phyloP scores from a whole-genome alignment of 2,329 filamentous ascomycete species.

The Rhynchosporium graminicola region DNA sequence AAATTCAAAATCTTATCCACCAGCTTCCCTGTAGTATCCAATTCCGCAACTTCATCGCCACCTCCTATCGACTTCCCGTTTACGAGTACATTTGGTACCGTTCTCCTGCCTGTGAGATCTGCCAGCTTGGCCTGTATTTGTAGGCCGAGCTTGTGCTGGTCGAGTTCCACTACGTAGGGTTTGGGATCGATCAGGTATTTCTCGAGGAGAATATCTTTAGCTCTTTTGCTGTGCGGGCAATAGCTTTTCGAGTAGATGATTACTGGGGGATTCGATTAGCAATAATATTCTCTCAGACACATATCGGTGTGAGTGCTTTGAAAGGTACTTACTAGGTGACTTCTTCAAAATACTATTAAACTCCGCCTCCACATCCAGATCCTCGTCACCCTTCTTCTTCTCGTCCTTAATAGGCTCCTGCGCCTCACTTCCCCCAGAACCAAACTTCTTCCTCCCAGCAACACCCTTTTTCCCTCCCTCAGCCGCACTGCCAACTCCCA shows the following conservation, averaged over 20 bases:
- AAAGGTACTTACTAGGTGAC: slow-evolving; percentile 67
- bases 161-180: slow-evolving; percentile 88
- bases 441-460: slow-evolving; percentile 53
- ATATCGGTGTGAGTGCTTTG: background rate
- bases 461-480: slow-evolving; percentile 44
- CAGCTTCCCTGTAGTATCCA: slow-evolving; percentile 68
- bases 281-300: background rate
- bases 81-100: slow-evolving; percentile 90
- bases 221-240: slow-evolving; percentile 82
- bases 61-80: slow-evolving; percentile 89
- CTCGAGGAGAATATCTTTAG: slow-evolving; percentile 81
- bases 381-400: slow-evolving; percentile 55
- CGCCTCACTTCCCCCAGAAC: slow-evolving; percentile 31
- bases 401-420: slow-evolving; percentile 43
- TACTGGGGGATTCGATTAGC: slow-evolving; percentile 52
- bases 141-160: slow-evolving; percentile 73
- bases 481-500: slow-evolving; percentile 46
- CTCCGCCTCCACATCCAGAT: slow-evolving; percentile 67
- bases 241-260: slow-evolving; percentile 96
- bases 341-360: slow-evolving; percentile 80
- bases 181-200: slow-evolving; percentile 80
- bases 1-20: slow-evolving; percentile 71
- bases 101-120: slow-evolving; percentile 75
- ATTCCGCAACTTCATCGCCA: slow-evolving; percentile 76
- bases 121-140: slow-evolving; percentile 71